Conservation (phyloP, 2,329 filamentous ascomycete genomes). For the Fulvia fulva region DNA sequence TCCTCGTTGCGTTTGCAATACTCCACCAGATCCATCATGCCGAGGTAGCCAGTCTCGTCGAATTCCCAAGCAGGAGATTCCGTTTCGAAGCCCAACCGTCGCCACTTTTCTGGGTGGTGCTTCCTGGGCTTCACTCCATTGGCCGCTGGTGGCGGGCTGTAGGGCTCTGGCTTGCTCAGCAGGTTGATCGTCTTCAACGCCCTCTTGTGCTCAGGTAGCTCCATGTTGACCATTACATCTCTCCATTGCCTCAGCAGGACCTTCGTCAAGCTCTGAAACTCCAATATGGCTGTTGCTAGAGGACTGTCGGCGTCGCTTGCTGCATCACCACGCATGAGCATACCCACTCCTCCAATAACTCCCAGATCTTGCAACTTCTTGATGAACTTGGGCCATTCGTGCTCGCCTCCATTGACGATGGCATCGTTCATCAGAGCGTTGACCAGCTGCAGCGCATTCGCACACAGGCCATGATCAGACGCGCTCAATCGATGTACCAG, state of each 20-base stretch:
- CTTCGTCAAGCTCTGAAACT: constrained; percentile 75
- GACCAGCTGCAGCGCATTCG: constrained; percentile 90
- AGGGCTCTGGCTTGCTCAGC: constrained; percentile 50
- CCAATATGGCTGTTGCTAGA: constrained; percentile 78
- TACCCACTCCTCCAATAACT: constrained; percentile 83
- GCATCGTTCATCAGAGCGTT: constrained; percentile 93
- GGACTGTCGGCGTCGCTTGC: constrained; percentile 87
- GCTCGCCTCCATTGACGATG: constrained; percentile 68
- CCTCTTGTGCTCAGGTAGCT: constrained; percentile 81
- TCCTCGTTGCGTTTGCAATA: constrained; percentile 91
- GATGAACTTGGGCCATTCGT: constrained; percentile 94
- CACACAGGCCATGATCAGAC: constrained; percentile 91
- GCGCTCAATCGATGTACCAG: constrained; percentile 88
- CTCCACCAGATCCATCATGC: constrained; percentile 96
- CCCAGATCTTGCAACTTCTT: constrained; percentile 89
- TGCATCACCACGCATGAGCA: constrained; percentile 89
- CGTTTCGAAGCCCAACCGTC: constrained; percentile 82
- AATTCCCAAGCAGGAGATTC: constrained; percentile 87
- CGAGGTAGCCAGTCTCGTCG: constrained; percentile 77
- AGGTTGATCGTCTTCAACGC: constrained; percentile 82
- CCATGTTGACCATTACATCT: constrained; percentile 77
- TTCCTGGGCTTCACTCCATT: constrained; percentile 45
- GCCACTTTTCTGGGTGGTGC: constrained; percentile 89
- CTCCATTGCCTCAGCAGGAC: constrained; percentile 66
- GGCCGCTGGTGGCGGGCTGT: constrained; percentile 43